Evolutionary conservation across 108 stramenopile genomes (phyloP).

Genomic region (Nitzschia sp.): DNA sequence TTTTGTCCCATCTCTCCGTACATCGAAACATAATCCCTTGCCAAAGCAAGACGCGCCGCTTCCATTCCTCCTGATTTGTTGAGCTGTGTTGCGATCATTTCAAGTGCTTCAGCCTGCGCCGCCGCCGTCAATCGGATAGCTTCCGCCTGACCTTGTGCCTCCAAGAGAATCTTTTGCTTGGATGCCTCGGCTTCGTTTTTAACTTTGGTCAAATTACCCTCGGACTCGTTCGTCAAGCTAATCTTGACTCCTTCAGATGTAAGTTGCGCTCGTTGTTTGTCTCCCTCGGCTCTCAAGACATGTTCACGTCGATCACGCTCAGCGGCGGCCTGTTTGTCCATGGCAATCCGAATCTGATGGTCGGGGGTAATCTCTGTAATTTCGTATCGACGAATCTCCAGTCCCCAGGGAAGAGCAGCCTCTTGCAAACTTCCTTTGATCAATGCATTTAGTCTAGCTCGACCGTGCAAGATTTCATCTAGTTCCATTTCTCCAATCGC

Average conservation of each 20-base stretch:
- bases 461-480: slow-evolving; percentile 97
- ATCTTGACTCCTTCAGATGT: slow-evolving; percentile 96
- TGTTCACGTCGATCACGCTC: slow-evolving; percentile 94
- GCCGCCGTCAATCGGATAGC: slow-evolving; percentile 82
- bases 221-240: slow-evolving; percentile 94
- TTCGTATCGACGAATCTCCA: slow-evolving; percentile 94
- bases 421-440: slow-evolving; percentile 93
- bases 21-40: slow-evolving; percentile 93
- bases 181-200: slow-evolving; percentile 92
- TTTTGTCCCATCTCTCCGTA: slow-evolving; percentile 96
- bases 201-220: slow-evolving; percentile 91
- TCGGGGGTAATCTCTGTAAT: slow-evolving; percentile 98
- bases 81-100: slow-evolving; percentile 64
- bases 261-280: slow-evolving; percentile 89
- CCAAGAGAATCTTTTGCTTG: slow-evolving; percentile 76
- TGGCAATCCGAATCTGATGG: slow-evolving; percentile 92
- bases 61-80: slow-evolving; percentile 72
- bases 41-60: slow-evolving; percentile 91
- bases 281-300: slow-evolving; percentile 94
- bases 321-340: slow-evolving; percentile 99
- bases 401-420: slow-evolving; percentile 94
- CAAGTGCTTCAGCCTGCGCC: slow-evolving; percentile 91
- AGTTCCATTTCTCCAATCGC: slow-evolving; percentile 99
- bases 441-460: slow-evolving; percentile 87
- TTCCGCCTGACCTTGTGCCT: slow-evolving; percentile 93